Evolutionary conservation across 148 eudicot species (phyloP), one percentile per base, ranked within the genome.

Genomic region (Camellia granthamiana): DNA sequence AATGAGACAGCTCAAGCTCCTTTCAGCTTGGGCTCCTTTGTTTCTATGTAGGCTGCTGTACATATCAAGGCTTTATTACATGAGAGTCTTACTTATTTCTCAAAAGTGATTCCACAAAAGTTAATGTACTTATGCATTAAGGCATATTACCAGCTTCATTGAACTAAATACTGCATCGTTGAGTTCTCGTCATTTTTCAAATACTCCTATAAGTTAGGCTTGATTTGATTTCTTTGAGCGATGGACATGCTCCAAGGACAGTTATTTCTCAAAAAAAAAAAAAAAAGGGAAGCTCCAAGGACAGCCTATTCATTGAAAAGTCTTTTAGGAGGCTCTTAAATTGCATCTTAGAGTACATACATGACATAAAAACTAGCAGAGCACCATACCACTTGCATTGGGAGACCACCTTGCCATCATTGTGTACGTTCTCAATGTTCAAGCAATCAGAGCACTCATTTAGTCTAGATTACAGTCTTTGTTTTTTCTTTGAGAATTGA

Each of bases 161-260:
- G 61, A 58, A 63, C 38, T n/a, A 47, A 71, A 51, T 72, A 51
- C 10, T 72, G 18, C 73, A 16, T 51, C 18, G 19, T 49, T 72
- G 59, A 21, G 15, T 49, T 58, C 61, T 14, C 16, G 8, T 72
- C 59, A 72, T 72, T 19, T 72, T 42, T 72, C 59, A 72, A n/a
- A 72, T 49, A 72, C 21, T 72, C 59, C 18, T 47, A 21, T 72
- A n/a, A 13, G 5, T 72, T 51, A 72, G 12, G 59, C 19, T 54
- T 73, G 47, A 52, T 72, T 16, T 73, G 61, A 23, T 73, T 73
- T 55, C 63, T 49, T 72, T 14, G 62, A 42, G 76, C 14, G n/a
- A 23, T 55, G 62, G 55, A 73, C 9, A 62, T 5, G 65, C 65
- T 62, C 21, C 76, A 52, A 55, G 19, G 46, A 55, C 19, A 12